These are phyloP conservation scores for Orbilia javanica DNA, from an alignment of 2,329 filamentous ascomycete genomes.

Conservation along the genomic window DNA sequence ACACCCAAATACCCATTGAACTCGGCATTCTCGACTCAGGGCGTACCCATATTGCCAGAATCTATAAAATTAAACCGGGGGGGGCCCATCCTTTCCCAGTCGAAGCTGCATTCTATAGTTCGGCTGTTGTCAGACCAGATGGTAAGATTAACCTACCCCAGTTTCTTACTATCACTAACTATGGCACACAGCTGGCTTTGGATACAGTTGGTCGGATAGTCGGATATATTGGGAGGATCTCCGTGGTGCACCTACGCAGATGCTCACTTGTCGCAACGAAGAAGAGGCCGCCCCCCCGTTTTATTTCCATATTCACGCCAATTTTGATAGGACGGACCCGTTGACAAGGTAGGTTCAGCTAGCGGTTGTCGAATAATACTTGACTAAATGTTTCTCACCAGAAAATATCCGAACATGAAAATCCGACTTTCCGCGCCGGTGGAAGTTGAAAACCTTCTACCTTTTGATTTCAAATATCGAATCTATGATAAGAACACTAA, in stretches of 20 bases:
- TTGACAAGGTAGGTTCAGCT: conserved; percentile 73
- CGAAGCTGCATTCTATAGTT: conserved; percentile 90
- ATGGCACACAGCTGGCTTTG: conserved; percentile 76
- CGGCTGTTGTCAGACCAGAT: conserved; percentile 87
- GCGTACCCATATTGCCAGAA: conserved; percentile 91
- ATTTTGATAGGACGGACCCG: conserved; percentile 85
- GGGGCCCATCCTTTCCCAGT: conserved; percentile 91
- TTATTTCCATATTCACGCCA: conserved; percentile 94
- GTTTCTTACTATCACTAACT: conserved; percentile 15
- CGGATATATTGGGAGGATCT: conserved; percentile 93
- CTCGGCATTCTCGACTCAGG: conserved; percentile 88
- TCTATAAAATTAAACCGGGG: conserved; percentile 95
- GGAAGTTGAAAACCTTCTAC: conserved; percentile 91
- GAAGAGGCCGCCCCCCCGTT: conserved; percentile 83
- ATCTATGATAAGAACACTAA: conserved; percentile 99
- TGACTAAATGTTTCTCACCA: conserved; percentile 65
- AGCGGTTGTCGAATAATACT: not conserved
- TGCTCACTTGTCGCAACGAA: conserved; percentile 85
- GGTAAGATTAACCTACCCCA: conserved; percentile 64
- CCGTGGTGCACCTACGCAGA: conserved; percentile 83
- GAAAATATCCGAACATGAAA: conserved; percentile 92
- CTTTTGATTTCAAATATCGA: conserved; percentile 98
- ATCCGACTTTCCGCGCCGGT: conserved; percentile 91
- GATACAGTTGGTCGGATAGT: conserved; percentile 93
- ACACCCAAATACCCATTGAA: conserved; percentile 95